A percentile compares a stretch with the other conserved stretches of the same genome.
Conservation (phyloP, 805 yeast genomes). For the Maudiozyma turicensis region DNA sequence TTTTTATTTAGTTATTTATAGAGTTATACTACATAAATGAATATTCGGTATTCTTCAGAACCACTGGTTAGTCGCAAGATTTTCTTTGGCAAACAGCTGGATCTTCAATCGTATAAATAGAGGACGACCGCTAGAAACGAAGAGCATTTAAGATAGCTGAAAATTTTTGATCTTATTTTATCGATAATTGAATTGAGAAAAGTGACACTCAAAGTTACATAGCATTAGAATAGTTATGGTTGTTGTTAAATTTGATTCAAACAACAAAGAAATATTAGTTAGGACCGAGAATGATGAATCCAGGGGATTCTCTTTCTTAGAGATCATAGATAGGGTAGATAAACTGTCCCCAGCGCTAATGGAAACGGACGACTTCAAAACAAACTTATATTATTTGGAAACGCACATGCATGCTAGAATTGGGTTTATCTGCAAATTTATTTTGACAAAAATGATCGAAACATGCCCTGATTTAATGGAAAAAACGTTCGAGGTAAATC, state of each 20-base stretch:
- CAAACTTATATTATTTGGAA: conserved; percentile 25
- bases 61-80: too few species aligned
- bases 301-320: conserved; percentile 17
- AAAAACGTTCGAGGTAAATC: conserved; percentile 22
- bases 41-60: too few species aligned
- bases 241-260: conserved; percentile 7
- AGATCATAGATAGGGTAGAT: conserved; percentile 23
- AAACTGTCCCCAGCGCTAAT: conserved; percentile 18
- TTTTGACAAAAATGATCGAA: conserved; percentile 27
- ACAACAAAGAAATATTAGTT: conserved; percentile 13
- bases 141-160: too few species aligned
- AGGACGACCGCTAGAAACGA: too few species aligned
- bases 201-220: too few species aligned
- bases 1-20: too few species aligned
- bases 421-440: conserved; percentile 33
- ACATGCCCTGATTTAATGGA: conserved; percentile 6
- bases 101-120: too few species aligned
- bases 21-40: too few species aligned
- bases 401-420: conserved; percentile 31
- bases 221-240: conserved; percentile 10
- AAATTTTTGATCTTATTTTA: too few species aligned
- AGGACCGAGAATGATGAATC: conserved; percentile 19
- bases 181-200: too few species aligned
- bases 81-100: too few species aligned
- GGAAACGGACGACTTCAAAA: conserved; percentile 11